Percentiles rank a stretch among this genome's conserved stretches.
phyloP scores from a whole-genome alignment of 2,329 filamentous ascomycete genomes.

The Rhynchosporium secalis region DNA sequence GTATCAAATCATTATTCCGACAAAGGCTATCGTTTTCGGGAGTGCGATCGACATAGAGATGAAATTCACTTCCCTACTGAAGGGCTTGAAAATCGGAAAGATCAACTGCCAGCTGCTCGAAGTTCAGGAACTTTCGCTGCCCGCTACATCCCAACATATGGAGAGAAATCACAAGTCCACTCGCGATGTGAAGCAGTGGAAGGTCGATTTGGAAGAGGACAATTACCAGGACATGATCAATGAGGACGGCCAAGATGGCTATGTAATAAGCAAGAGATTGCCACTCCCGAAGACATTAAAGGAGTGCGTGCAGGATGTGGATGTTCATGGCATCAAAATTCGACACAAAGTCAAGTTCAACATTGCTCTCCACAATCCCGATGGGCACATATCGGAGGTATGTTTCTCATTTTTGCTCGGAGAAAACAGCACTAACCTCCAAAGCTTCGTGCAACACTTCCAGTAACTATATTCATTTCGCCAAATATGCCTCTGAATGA shows the following conservation, averaged over 20 bases:
- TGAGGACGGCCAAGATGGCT: slow-evolving; percentile 66
- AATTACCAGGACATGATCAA: slow-evolving; percentile 71
- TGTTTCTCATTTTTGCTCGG: slow-evolving; percentile 32
- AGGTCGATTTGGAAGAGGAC: slow-evolving; percentile 54
- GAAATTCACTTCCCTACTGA: slow-evolving; percentile 82
- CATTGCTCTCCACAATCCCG: slow-evolving; percentile 88
- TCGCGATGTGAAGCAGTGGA: slow-evolving; percentile 63
- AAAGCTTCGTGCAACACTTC: slow-evolving; percentile 82
- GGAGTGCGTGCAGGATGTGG: slow-evolving; percentile 85
- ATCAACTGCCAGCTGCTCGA: slow-evolving; percentile 82
- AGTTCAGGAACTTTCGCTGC: slow-evolving; percentile 65
- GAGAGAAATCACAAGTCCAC: slow-evolving; percentile 62
- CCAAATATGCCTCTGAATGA: slow-evolving; percentile 89
- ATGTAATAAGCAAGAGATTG: slow-evolving; percentile 59
- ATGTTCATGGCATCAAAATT: slow-evolving; percentile 85
- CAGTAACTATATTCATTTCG: slow-evolving; percentile 92
- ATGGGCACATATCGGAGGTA: slow-evolving; percentile 90
- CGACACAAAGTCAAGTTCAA: slow-evolving; percentile 91
- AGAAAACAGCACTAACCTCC: slow-evolving; percentile 24
- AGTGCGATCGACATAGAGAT: slow-evolving; percentile 84
- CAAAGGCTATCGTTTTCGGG: slow-evolving; percentile 92
- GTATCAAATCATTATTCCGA: slow-evolving; percentile 90
- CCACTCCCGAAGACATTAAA: slow-evolving; percentile 80
- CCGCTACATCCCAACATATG: slow-evolving; percentile 47
- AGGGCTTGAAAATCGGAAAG: slow-evolving; percentile 82